Evolutionary conservation across 345 rosid species (phyloP).

Genomic region (Rhodamnia rubescens): DNA sequence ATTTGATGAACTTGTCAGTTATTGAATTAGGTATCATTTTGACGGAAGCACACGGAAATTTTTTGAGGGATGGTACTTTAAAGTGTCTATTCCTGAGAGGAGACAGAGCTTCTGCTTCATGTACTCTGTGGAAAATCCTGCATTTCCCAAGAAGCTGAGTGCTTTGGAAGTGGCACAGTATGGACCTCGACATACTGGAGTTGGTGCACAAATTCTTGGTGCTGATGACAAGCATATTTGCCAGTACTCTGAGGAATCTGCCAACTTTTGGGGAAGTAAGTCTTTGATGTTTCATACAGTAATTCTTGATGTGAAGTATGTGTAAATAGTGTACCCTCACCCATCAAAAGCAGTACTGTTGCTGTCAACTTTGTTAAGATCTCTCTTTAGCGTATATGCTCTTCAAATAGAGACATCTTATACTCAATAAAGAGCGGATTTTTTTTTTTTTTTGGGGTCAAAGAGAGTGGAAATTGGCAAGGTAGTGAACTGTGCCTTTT

Average conservation of each 20-base stretch:
- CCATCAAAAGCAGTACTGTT: not conserved
- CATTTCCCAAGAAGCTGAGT: constrained; percentile 40
- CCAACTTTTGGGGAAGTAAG: constrained; percentile 91
- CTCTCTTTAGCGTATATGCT: not conserved
- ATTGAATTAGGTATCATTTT: constrained; percentile 60
- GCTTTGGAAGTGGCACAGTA: constrained; percentile 40
- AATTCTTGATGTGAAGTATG: not conserved
- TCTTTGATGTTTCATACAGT: not conserved
- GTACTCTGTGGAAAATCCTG: constrained; percentile 85
- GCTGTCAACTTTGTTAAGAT: not conserved
- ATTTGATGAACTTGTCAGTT: not conserved
- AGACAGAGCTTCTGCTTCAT: constrained; percentile 91
- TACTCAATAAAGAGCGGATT: not conserved
- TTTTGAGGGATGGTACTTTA: constrained; percentile 98
- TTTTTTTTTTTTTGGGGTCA: too few species aligned
- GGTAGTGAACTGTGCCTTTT: not conserved
- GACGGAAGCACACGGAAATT: constrained; percentile 65
- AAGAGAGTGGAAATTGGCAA: not conserved
- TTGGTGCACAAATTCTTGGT: constrained; percentile 92
- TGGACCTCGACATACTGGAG: constrained; percentile 75
- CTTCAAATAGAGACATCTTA: not conserved
- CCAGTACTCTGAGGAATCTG: constrained; percentile 55
- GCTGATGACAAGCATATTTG: constrained; percentile 77
- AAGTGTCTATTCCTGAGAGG: constrained; percentile 74
- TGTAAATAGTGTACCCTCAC: not conserved